A percentile compares a stretch with the other conserved stretches of the same genome.
Evolutionary conservation across 129 eudicot genomes (phyloP).

Genomic region (Cynara cardunculus): DNA sequence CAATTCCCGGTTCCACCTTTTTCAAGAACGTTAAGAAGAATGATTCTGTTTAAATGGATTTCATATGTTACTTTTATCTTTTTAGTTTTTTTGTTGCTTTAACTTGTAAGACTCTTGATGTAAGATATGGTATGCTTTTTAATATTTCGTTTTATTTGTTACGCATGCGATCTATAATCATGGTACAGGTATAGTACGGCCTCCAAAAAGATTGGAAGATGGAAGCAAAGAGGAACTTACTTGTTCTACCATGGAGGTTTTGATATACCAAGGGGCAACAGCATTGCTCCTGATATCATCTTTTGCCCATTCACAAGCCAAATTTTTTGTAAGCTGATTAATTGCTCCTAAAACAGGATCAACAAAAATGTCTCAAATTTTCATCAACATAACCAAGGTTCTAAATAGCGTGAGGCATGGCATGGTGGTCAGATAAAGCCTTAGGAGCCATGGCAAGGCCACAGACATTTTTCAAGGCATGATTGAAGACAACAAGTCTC

Average conservation of each 20-base stretch:
- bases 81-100: not conserved
- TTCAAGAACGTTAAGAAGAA: not conserved
- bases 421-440: no score
- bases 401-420: no score
- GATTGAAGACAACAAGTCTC: no score
- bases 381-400: not conserved
- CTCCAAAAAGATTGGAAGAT: not conserved
- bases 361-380: not conserved
- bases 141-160: not conserved
- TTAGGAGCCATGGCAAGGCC: no score
- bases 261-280: conserved; percentile 81
- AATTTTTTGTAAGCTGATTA: conserved; percentile 59
- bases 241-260: conserved; percentile 69
- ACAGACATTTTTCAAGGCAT: no score
- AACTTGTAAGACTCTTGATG: no score
- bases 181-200: no score
- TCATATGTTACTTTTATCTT: not conserved
- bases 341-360: conserved; percentile 45
- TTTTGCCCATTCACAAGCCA: conserved; percentile 92
- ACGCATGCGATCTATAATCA: no score
- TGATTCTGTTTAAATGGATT: not conserved
- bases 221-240: conserved; percentile 25
- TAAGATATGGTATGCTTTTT: not conserved
- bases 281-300: conserved; percentile 73
- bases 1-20: no score